A percentile compares a stretch with the other conserved stretches of the same genome.
These are phyloP conservation scores for Dioscorea zingiberensis DNA, from an alignment of 106 monocot species.

Conservation along the genomic window DNA sequence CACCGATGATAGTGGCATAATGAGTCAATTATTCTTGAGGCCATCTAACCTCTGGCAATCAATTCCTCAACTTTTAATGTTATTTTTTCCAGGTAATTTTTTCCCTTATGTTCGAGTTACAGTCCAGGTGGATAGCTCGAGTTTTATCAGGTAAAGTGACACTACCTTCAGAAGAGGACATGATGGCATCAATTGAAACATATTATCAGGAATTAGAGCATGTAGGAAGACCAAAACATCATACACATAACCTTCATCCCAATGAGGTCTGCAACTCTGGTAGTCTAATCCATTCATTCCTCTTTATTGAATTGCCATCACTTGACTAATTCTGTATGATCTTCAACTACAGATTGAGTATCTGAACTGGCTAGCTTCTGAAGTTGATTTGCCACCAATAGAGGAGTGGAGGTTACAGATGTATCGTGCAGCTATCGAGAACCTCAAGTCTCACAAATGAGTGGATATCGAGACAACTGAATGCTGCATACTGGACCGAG, in stretches of 20 bases:
- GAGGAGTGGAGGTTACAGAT: conserved; percentile 28
- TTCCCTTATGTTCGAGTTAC: conserved; percentile 9
- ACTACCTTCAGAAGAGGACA: conserved; percentile 20
- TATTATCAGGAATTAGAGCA: conserved; percentile 10
- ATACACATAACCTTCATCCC: conserved; percentile 17
- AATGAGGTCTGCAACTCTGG: conserved; percentile 2
- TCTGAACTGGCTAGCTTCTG: conserved; percentile 23
- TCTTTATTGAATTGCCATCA: background rate
- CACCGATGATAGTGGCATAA: background rate
- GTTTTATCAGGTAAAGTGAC: conserved; percentile 17
- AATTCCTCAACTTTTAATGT: too few species aligned
- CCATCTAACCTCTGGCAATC: background rate
- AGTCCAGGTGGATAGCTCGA: conserved; percentile 30
- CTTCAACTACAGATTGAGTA: conserved; percentile 9
- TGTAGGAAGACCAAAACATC: conserved; percentile 17
- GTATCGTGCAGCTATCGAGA: conserved; percentile 1
- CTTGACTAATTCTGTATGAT: background rate
- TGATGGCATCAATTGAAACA: conserved; percentile 20
- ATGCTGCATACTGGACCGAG: background rate
- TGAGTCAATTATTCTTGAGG: conserved; percentile 4
- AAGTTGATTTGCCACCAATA: conserved; percentile 16
- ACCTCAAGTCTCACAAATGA: background rate
- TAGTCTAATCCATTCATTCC: background rate
- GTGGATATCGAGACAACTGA: conserved; percentile 11
- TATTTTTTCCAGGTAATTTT: too few species aligned